A percentile compares a stretch with the other conserved stretches of the same genome.
phyloP scores from a whole-genome alignment of 352 stramenopile species.

The Phytopythium oedochilum region DNA sequence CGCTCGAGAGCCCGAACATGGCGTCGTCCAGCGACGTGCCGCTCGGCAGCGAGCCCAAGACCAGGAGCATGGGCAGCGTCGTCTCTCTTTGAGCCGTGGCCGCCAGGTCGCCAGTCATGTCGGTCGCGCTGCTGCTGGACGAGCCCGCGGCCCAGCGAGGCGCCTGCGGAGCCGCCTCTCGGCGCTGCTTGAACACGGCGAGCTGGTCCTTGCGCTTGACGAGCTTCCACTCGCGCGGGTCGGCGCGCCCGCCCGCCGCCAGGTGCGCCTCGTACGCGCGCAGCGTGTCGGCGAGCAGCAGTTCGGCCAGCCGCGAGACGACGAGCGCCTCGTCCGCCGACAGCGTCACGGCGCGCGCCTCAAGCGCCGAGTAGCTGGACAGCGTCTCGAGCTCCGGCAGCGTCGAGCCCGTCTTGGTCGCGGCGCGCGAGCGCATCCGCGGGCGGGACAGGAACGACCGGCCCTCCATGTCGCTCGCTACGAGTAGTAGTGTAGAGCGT shows the following conservation, averaged over 20 bases:
- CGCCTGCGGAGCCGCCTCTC: slow-evolving; percentile 4
- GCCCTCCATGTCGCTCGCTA: not conserved
- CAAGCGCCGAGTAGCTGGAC: slow-evolving; percentile 22
- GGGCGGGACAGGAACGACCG: slow-evolving; percentile 1
- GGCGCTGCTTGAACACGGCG: slow-evolving; percentile 44
- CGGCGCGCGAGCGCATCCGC: slow-evolving; percentile 3
- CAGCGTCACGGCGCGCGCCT: slow-evolving; percentile 27
- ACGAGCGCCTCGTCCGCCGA: slow-evolving; percentile 50
- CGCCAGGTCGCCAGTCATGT: slow-evolving; percentile 1
- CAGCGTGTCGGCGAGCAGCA: slow-evolving; percentile 36
- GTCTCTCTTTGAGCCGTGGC: slow-evolving; percentile 15
- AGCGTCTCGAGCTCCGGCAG: slow-evolving; percentile 31
- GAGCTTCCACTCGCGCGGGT: slow-evolving; percentile 57
- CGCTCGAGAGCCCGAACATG: slow-evolving; percentile 49
- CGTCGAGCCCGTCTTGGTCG: not conserved
- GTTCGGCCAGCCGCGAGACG: slow-evolving; percentile 27
- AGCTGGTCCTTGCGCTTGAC: slow-evolving; percentile 65
- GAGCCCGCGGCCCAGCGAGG: not conserved
- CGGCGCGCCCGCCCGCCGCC: slow-evolving; percentile 7
- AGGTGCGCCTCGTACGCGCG: slow-evolving; percentile 23
- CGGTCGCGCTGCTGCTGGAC: not conserved
- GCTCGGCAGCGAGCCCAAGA: slow-evolving; percentile 35
- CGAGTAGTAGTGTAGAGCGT: not conserved
- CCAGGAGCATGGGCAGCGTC: slow-evolving; percentile 35
- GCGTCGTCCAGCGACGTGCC: slow-evolving; percentile 41